phyloP scores from a whole-genome alignment of 495 filamentous ascomycete genomes.

The Penicillium flavigenum region DNA sequence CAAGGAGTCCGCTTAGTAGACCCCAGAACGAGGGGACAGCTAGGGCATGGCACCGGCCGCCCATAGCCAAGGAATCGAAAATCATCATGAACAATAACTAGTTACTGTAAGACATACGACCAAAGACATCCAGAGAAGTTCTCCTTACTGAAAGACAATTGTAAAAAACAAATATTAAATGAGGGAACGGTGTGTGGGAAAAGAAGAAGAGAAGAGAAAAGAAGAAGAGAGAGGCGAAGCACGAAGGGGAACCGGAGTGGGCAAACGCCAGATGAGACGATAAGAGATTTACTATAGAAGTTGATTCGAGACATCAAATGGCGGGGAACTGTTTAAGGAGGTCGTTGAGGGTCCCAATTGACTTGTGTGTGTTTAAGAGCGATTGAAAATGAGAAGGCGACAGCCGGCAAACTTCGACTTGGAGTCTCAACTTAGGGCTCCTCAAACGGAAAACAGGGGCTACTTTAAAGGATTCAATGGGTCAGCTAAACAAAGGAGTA shows the following conservation, averaged over 20 bases:
- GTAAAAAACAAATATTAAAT: neutral
- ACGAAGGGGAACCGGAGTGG: neutral
- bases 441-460: conserved; percentile 1
- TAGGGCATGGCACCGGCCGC: neutral
- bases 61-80: neutral
- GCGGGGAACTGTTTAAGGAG: neutral
- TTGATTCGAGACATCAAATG: neutral
- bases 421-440: neutral
- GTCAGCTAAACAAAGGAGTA: neutral
- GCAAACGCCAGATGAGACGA: neutral
- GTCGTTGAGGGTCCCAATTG: neutral
- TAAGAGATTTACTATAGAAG: neutral
- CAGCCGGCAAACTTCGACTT: conserved; percentile 4
- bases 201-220: neutral
- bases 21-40: neutral
- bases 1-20: neutral
- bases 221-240: neutral
- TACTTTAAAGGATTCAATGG: neutral
- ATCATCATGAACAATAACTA: conserved; percentile 1
- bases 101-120: neutral
- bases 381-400: neutral
- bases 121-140: neutral
- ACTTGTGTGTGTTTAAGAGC: neutral
- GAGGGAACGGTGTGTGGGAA: conserved; percentile 2
- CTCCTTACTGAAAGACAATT: neutral